Base-by-base conservation (phyloP, 2,329 filamentous ascomycete species). In the Hirsutella rhossiliensis region DNA sequence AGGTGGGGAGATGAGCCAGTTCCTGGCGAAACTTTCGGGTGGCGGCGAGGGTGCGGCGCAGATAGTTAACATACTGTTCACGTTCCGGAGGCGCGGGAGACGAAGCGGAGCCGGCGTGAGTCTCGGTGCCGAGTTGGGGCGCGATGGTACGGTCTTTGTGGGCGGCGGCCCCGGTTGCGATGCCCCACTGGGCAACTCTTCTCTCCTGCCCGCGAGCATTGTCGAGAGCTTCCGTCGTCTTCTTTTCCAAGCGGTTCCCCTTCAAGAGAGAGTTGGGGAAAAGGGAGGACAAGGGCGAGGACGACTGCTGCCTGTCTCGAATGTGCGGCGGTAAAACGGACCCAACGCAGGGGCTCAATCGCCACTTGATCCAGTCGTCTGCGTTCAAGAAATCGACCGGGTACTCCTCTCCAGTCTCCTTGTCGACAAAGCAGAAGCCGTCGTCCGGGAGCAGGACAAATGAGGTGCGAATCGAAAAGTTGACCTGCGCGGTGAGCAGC, bases 401-500 rank as follows among this genome's bases (percentile, higher is more conserved):
- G 55, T 90, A 94, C 50, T 84, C 75, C 56, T 94, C 82, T 47
- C 82, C 82, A 0, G 87, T 92, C 38, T 80, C 62, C 54, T 82
- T 87, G 64, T 96, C 82, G 54, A 95, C 72, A 60, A 95, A 97
- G 62, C 88, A 94, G 56, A 79, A 80, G 0, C 88, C 88, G 52
- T 92, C 82, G 45, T 95, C 82, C 0, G 90, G 90, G 1, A 97
- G 72, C 9, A 96, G 78, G 11, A 82, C 79, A 56, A 86, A 96
- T 37, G 81, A 89, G 0, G 88, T 94, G 8, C 90, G 77, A 41
- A 97, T 80, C 0, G 84, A 88, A 56, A 97, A 95, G 63, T 94
- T 94, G 53, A 95, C 89, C 57, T 92, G 86, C 0, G 90, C 88
- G 1, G 88, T 95, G 15, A 97, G 72, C 0, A 96, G 83, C 51